Base-by-base conservation (phyloP, 2,329 filamentous ascomycete genomes). In the Nigrospora oryzae region DNA sequence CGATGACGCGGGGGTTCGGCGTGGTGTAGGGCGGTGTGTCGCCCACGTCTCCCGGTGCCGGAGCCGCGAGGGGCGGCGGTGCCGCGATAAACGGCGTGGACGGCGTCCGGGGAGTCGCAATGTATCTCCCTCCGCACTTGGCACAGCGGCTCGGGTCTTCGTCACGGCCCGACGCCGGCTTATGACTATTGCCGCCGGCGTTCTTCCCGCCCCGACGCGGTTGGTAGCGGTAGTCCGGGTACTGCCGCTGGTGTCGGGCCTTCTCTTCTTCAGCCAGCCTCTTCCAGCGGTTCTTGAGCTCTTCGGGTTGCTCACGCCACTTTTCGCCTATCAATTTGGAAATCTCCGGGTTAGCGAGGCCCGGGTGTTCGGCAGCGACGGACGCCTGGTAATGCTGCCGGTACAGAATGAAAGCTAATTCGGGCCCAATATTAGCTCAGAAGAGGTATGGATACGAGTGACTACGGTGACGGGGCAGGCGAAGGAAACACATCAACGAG, bases 281-380 rank as follows among this genome's bases (percentile, higher is more conserved):
- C 64, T 93, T 95, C 93, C 93, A 98, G 62, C 83, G 77, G 51
- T 82, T 79, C 66, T 95, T 95, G 46, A 83, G 75, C 43, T 86
- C 79, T 19, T 84, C 75, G 4, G 81, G 68, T 58, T 94, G 83
- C 45, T 81, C 77, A 57, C 84, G 82, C 93, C 93, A 98, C 77
- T 90, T 84, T 62, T 89, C 81, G 43, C 91, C 91, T 54, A 97
- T 95, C 56, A 97, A 94, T 67, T 96, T 96, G 52, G 91, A 96
- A 56, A 97, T 95, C 43, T 96, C 89, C 3, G 91, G 91, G 65
- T 97, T 97, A 38, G 90, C 83, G 52, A 96, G 79, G 38, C 89
- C 86, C n/a, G 90, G 91, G 57, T 96, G 79, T 54, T 87, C 77
- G 44, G 82, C 75, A 34, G 90, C 85, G 42, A 97, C 88, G 40